Base-by-base conservation (phyloP, 768 basidiomycete species). In the Leccinum olivaceopallidum region DNA sequence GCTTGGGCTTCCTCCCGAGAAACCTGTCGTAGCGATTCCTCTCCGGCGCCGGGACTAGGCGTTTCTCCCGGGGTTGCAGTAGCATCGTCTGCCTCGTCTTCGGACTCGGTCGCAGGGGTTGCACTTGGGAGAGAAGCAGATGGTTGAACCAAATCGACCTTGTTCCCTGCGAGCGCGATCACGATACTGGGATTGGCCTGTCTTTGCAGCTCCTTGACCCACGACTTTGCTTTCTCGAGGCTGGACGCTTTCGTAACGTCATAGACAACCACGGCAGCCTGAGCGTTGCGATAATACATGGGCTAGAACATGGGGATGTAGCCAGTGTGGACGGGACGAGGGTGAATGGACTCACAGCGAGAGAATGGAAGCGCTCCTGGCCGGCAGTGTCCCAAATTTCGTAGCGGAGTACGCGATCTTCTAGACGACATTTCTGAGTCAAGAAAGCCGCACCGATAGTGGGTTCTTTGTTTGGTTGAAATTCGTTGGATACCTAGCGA, bases 141-240 rank as follows among this genome's bases (percentile, higher is more conserved):
- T 7, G 86, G 71, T 71, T 90, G 88, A 28, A 93, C 90, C 64
- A 96, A 84, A 79, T 98, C 89, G 63, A 98, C 85, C 77, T 99
- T 98, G 84, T 99, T 99, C 32, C 97, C 97, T 12, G 94, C 94
- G 55, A 99, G 87, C 6, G 96, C 95, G 69, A 99, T 98, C 72
- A 99, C 95, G 71, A 98, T 98, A 74, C 98, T 98, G 37, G 96
- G 95, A 73, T 98, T 97, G 24, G 97, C 97, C 72, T 99, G 97
- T 65, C 97, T 87, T 74, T 99, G 97, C 24, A 99, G 83, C 77
- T 99, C 97, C 79, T 97, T 98, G 60, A 99, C 95, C 97, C 97
- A 99, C 32, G 95, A 94, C 80, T 98, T 98, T 57, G 97, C 97
- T 76, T 98, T 98, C 76, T 98, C 96, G 60, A 99, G 82, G 69